Base-by-base conservation (phyloP, 116 monocot genomes). In the Iris pallida region DNA sequence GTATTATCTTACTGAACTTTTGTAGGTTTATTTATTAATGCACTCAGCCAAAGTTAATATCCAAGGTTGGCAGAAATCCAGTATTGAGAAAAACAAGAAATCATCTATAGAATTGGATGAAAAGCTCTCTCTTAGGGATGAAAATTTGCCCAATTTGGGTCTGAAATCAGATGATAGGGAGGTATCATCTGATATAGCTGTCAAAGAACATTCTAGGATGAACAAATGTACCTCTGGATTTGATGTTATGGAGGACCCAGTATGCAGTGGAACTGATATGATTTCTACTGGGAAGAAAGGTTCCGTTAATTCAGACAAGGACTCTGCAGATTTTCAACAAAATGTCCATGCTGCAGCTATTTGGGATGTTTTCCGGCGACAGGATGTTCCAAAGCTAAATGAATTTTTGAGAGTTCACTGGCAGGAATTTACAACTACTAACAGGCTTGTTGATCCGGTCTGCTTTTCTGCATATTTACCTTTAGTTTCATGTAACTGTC, bases 351-450 rank as follows among this genome's bases (percentile, higher is more conserved):
- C 76, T 58, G 89, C 83, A 73, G 83, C 85, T 62, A 65, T 87
- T 75, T 96, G 96, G 96, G 89, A 92, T 87, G 80, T 96, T 68
- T 92, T 92, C 74, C 80, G 83, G 14, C 71, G 87, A 49, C 79
- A 96, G 70, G 96, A 96, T 85, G 80, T 92, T 62, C 85, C 85
- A 20, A 92, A 81, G 69, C 81, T 96, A 61, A 96, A 92, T 80
- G 82, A 91, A 68, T 96, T 81, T 76, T 76, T 96, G 55, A 75
- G 72, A 72, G 66, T 45, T 71, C 79, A 90, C 74, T 69, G 65
- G 63, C 61, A 80, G 48, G 85, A 85, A 59, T 55, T 94, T 61
- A 12, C 18, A 63, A 67, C 54, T 76, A 48, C 59, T 47, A 71
- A 63, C 70, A 59, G 58, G 7, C 70, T 59, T 70, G 55, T 68